Percentiles rank a stretch among this genome's conserved stretches.
These are phyloP conservation scores for Euphorbia celastroides DNA, from an alignment of 441 rosid genomes.

Conservation along the genomic window DNA sequence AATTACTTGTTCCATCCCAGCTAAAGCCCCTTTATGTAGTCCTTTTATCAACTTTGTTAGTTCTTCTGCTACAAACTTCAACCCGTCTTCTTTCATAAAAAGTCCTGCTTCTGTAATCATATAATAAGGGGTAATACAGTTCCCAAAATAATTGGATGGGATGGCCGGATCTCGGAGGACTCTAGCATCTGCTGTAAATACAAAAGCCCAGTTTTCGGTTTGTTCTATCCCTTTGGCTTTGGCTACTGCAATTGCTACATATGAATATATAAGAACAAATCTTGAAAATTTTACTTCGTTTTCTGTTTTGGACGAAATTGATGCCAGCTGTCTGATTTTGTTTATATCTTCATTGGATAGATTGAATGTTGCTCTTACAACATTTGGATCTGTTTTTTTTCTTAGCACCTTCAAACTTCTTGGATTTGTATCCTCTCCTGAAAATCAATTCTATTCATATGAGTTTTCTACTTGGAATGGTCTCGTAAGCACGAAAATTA, in stretches of 20 bases:
- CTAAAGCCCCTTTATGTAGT: not conserved
- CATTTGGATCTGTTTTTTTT: not conserved
- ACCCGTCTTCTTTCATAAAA: constrained; percentile 1
- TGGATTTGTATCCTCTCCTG: not conserved
- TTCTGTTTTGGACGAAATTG: constrained; percentile 14
- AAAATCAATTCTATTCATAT: not conserved
- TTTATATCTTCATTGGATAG: constrained; percentile 38
- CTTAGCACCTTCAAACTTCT: not conserved
- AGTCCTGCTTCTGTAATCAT: not conserved
- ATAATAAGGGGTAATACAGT: not conserved
- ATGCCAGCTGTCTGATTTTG: constrained; percentile 36
- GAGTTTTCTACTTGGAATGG: too few relatives aligned
- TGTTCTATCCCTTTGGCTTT: not conserved
- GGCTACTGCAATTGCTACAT: not conserved
- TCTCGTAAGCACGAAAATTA: too few relatives aligned
- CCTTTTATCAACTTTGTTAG: not conserved
- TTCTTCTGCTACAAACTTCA: not conserved
- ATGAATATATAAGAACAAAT: constrained; percentile 1
- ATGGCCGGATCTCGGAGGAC: constrained; percentile 12
- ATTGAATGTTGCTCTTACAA: constrained; percentile 22
- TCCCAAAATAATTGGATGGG: constrained; percentile 16
- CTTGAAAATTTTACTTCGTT: not conserved
- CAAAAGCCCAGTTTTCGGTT: not conserved
- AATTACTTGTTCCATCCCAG: not conserved
- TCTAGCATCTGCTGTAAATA: not conserved